Evolutionary conservation across 805 yeast species (phyloP).

Genomic region (Lipomyces chichibuensis): DNA sequence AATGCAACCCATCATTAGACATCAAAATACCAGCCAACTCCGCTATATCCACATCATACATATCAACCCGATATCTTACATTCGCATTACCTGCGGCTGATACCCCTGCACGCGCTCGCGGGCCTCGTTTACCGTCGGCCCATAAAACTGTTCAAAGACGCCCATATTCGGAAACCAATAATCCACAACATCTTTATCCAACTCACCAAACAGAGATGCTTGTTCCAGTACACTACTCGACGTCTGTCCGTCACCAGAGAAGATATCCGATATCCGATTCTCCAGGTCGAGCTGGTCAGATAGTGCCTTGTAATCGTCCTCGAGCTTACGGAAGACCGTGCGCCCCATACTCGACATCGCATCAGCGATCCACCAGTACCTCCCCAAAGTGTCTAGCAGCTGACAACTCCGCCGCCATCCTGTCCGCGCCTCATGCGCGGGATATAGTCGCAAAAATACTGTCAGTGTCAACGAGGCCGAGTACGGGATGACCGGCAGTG

Average conservation of each 20-base stretch:
- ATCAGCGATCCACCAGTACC: slow-evolving; percentile 34
- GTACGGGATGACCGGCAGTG: slow-evolving; percentile 44
- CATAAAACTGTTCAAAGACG: slow-evolving; percentile 17
- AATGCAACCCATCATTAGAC: not conserved
- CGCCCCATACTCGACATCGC: slow-evolving; percentile 34
- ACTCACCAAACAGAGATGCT: slow-evolving; percentile 37
- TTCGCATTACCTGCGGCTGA: not conserved
- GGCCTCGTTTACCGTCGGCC: not conserved
- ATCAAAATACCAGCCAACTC: not conserved
- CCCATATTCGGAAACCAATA: slow-evolving; percentile 37
- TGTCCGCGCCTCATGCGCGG: slow-evolving; percentile 30
- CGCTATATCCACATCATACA: not conserved
- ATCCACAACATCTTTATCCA: slow-evolving; percentile 37
- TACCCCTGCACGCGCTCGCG: not conserved
- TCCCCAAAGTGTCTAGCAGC: slow-evolving; percentile 25
- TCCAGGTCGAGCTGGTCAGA: slow-evolving; percentile 19
- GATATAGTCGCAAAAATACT: slow-evolving; percentile 44
- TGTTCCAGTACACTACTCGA: slow-evolving; percentile 36
- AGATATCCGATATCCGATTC: slow-evolving; percentile 20
- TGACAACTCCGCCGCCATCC: slow-evolving; percentile 28
- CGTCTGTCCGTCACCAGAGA: slow-evolving; percentile 4
- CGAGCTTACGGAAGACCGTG: slow-evolving; percentile 28
- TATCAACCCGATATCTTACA: not conserved
- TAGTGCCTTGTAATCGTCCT: slow-evolving; percentile 24
- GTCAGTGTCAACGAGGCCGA: slow-evolving; percentile 44